Conservation (phyloP, 805 yeast genomes). For the Candida hungchunana region DNA sequence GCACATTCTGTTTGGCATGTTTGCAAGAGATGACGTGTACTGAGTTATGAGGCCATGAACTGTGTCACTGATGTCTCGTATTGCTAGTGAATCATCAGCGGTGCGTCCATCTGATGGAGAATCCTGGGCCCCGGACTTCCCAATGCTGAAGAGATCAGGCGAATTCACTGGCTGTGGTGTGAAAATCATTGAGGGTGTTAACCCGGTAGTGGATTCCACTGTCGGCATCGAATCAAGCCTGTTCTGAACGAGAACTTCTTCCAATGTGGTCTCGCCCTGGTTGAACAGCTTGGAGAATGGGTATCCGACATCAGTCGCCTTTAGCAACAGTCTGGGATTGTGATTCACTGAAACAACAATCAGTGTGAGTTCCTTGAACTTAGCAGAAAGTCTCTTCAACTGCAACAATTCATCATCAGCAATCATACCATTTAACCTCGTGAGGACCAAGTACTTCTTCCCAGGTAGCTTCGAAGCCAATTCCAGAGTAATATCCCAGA, state of each 20-base stretch:
- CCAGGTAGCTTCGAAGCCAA: conserved; percentile 32
- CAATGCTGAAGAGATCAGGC: conserved; percentile 25
- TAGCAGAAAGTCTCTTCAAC: conserved; percentile 70
- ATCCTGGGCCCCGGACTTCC: conserved; percentile 11
- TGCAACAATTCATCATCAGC: conserved; percentile 80
- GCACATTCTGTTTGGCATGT: conserved; percentile 66
- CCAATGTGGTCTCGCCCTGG: conserved; percentile 21
- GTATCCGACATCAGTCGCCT: conserved; percentile 29
- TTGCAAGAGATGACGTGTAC: conserved; percentile 60
- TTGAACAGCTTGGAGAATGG: conserved; percentile 32
- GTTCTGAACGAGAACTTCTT: conserved; percentile 1
- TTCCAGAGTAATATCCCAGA: conserved; percentile 55
- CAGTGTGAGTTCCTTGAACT: conserved; percentile 49
- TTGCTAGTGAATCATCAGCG: conserved; percentile 17
- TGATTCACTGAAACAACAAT: conserved; percentile 68
- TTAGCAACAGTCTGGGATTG: conserved; percentile 43
- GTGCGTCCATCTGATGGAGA: conserved; percentile 17
- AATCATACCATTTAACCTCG: conserved; percentile 66
- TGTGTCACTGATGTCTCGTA: conserved; percentile 49
- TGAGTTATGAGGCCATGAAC: conserved; percentile 56
- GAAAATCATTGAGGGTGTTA: conserved; percentile 26
- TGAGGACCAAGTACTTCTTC: conserved; percentile 59
- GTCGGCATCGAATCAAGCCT: conserved; percentile 22
- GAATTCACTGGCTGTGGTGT: conserved; percentile 26
- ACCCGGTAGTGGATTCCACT: conserved; percentile 25